Percentiles rank a stretch among this genome's conserved stretches.
Conservation (phyloP, 2,329 filamentous ascomycete genomes). For the Fusarium algeriense region DNA sequence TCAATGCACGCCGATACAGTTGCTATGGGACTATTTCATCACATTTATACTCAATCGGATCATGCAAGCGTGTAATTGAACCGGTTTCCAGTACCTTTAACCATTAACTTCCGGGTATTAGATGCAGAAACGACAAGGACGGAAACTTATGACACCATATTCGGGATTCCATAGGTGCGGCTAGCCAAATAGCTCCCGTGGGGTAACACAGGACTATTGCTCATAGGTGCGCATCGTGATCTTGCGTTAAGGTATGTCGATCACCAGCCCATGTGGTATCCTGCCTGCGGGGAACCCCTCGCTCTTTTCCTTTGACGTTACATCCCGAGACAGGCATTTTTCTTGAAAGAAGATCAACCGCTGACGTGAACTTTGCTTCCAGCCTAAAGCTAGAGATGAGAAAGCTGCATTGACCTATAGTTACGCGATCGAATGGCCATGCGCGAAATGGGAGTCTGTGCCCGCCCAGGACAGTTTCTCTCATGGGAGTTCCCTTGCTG, state of each 20-base stretch:
- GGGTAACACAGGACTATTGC: background rate
- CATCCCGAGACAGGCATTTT: background rate
- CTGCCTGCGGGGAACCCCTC: constrained; percentile 8
- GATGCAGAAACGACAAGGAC: background rate
- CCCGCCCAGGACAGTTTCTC: background rate
- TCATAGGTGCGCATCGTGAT: constrained; percentile 5
- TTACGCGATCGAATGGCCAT: background rate
- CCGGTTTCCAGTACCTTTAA: background rate
- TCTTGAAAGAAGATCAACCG: background rate
- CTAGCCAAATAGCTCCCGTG: background rate
- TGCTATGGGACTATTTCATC: fast-evolving
- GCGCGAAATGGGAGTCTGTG: background rate
- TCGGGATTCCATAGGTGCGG: background rate
- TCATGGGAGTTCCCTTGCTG: no score
- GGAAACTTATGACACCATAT: background rate
- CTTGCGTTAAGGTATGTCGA: background rate
- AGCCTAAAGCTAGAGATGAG: background rate
- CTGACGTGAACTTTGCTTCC: no score
- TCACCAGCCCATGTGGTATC: background rate
- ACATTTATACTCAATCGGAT: background rate
- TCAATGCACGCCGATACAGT: background rate
- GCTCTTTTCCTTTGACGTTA: background rate
- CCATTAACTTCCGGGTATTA: background rate
- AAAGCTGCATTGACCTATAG: no score
- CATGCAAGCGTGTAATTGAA: background rate